These are phyloP conservation scores for Quercus suber DNA, from an alignment of 306 rosid genomes.

Conservation along the genomic window DNA sequence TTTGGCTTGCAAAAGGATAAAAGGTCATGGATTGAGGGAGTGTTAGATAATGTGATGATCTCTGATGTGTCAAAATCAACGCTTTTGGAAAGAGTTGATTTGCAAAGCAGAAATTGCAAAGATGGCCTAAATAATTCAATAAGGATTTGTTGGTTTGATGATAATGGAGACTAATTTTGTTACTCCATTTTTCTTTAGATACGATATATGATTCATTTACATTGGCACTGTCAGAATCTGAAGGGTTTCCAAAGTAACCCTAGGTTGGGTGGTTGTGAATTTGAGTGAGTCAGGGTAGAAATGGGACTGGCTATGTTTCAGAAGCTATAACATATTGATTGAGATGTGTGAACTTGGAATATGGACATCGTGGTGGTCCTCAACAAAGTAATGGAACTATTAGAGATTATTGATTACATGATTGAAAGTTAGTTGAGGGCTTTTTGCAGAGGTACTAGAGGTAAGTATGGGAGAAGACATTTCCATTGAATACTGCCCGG, in stretches of 20 bases:
- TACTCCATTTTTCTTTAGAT: background rate
- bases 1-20: background rate
- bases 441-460: background rate
- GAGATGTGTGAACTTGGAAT: background rate
- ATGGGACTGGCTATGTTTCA: background rate
- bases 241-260: background rate
- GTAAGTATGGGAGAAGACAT: background rate
- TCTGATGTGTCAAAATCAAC: background rate
- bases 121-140: background rate
- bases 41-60: background rate
- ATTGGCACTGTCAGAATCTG: background rate
- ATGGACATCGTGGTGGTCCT: background rate
- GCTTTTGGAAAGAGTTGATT: background rate
- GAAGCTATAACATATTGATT: background rate
- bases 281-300: background rate
- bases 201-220: background rate
- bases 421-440: background rate
- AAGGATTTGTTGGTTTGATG: background rate
- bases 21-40: no score
- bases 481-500: background rate
- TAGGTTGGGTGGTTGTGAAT: background rate
- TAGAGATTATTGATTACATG: background rate
- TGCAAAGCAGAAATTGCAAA: background rate
- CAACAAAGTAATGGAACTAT: background rate
- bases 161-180: background rate